Base-by-base conservation (phyloP, 2,329 filamentous ascomycete genomes). In the Colletotrichum graminicola region DNA sequence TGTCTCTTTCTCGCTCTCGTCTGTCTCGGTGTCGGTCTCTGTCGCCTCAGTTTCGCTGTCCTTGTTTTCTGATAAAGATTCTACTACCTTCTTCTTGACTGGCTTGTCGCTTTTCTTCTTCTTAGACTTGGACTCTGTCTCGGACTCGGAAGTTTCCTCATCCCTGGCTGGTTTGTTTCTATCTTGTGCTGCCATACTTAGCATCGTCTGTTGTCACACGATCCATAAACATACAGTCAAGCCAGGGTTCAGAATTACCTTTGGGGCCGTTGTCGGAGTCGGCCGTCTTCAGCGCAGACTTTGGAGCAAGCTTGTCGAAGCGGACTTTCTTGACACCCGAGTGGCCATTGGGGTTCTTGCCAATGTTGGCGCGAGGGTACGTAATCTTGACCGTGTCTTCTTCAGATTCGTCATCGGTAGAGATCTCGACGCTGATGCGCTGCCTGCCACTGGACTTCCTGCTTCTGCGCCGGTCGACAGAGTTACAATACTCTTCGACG, bases 321-420 rank as follows among this genome's bases (percentile, higher is more conserved):
- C 82, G 83, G 41, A 87, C 85, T 66, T 82, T 84, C 74, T 86
- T 86, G 39, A 77, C 59, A 34, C 75, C 73, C 18, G 73, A 55
- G 10, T 55, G 29, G 8, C 39, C 54, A 26, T 57, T 18, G 29
- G 64, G 34, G 41, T 55, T 32, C 45, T 61, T 51, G 55, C 45
- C 26, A 43, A 68, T 71, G 21, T 79, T 75, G 5, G 79, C 77
- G 63, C 85, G 83, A 1, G 87, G 86, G 62, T 87, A 86, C 1
- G 84, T 86, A 47, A 89, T 77, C 23, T 78, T 81, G 64, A 88
- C 76, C 3, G 81, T 84, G 63, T 89, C 87, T 34, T 82, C 80
- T 10, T 84, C 82, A n/a, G 81, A 82, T 66, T 87, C 85, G 54
- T 88, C 86, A 72, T 89, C 86, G 14, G 87, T 88, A 18, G 82